Evolutionary conservation across 345 rosid species (phyloP).

Genomic region (Camelina hispida): DNA sequence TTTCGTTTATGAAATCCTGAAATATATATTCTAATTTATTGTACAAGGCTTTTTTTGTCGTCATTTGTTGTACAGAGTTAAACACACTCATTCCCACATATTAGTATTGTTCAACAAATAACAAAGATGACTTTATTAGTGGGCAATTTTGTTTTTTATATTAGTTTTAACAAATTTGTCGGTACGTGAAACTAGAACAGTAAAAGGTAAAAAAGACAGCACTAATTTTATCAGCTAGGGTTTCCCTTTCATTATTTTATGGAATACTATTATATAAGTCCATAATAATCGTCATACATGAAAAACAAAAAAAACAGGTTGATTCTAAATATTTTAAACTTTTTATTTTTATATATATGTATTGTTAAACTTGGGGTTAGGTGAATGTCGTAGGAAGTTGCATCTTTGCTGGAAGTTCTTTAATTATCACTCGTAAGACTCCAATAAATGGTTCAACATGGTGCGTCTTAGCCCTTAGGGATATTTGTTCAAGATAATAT

Average conservation of each 20-base stretch:
- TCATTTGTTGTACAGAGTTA: too few relatives aligned
- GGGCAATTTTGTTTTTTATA: conserved; percentile 6
- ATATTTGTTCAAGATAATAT: conserved; percentile 3
- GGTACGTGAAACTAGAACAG: conserved; percentile 16
- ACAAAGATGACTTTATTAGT: conserved; percentile 23
- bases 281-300: too few relatives aligned
- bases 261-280: too few relatives aligned
- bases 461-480: neutral
- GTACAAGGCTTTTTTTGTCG: too few relatives aligned
- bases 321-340: neutral
- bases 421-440: conserved; percentile 9
- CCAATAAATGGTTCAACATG: neutral
- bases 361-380: conserved; percentile 9
- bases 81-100: too few relatives aligned
- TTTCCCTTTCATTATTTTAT: neutral
- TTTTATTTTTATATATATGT: neutral
- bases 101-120: neutral
- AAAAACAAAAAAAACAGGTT: neutral
- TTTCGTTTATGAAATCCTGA: too few relatives aligned
- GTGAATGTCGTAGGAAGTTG: conserved; percentile 32
- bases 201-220: neutral
- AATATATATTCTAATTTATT: too few relatives aligned
- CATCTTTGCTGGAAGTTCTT: conserved; percentile 11
- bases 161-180: conserved; percentile 9
- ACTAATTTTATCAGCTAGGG: conserved; percentile 25